Evolutionary conservation across 352 stramenopile genomes (phyloP).

Genomic region (Phytopythium sindhum): DNA sequence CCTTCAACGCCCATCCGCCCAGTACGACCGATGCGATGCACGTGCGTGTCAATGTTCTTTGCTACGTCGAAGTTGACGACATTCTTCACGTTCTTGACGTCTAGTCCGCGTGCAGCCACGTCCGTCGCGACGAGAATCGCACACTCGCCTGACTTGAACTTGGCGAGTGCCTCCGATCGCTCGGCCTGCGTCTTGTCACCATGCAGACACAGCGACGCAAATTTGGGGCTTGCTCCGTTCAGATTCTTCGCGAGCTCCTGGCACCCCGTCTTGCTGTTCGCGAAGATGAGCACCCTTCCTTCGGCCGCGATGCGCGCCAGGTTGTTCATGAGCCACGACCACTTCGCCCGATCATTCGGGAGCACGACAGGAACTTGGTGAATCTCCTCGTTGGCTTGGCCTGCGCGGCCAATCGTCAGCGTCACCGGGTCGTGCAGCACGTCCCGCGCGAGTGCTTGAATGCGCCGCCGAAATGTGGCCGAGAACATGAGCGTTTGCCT

Average conservation of each 20-base stretch:
- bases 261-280: conserved; percentile 78
- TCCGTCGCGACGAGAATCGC: conserved; percentile 84
- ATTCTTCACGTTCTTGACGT: conserved; percentile 89
- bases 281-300: conserved; percentile 86
- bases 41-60: conserved; percentile 90
- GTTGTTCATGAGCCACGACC: conserved; percentile 79
- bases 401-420: conserved; percentile 70
- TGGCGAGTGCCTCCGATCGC: conserved; percentile 52
- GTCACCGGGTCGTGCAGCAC: conserved; percentile 82
- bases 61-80: conserved; percentile 91
- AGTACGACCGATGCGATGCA: conserved; percentile 87
- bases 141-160: conserved; percentile 65
- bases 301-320: conserved; percentile 53
- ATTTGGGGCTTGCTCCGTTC: conserved; percentile 22
- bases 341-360: conserved; percentile 71
- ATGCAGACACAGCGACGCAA: conserved; percentile 49
- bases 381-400: conserved; percentile 91
- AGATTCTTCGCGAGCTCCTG: conserved; percentile 81
- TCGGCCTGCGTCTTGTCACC: conserved; percentile 83
- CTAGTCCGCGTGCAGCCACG: conserved; percentile 81
- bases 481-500: conserved; percentile 88
- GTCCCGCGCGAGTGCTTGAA: conserved; percentile 72
- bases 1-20: conserved; percentile 81
- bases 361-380: conserved; percentile 78
- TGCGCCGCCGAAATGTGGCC: conserved; percentile 73